These are phyloP conservation scores for Myriosclerotinia curreyana DNA, from an alignment of 2,329 filamentous ascomycete species.

Conservation along the genomic window DNA sequence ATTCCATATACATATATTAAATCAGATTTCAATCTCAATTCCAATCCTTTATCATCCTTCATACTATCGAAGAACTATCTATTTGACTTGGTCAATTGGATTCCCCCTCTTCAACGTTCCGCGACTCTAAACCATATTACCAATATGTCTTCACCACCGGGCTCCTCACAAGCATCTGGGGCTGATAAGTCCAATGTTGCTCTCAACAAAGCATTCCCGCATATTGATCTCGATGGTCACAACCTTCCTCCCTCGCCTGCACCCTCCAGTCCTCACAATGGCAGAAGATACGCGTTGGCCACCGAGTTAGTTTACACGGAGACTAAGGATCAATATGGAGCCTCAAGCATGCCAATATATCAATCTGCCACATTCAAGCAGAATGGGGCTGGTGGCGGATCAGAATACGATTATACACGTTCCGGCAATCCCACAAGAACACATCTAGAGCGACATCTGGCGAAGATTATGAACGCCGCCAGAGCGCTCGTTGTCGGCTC, in stretches of 20 bases:
- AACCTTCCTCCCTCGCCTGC: slow-evolving; percentile 87
- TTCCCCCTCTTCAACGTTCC: slow-evolving; percentile 7
- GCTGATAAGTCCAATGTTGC: slow-evolving; percentile 32
- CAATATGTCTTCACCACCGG: slow-evolving; percentile 40
- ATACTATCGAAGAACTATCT: neutral
- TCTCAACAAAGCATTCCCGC: slow-evolving; percentile 38
- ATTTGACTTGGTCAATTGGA: slow-evolving; percentile 8
- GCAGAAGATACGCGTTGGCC: slow-evolving; percentile 85
- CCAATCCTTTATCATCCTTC: neutral
- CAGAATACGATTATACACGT: slow-evolving; percentile 97
- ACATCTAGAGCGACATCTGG: slow-evolving; percentile 91
- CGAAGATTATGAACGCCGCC: slow-evolving; percentile 97
- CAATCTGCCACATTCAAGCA: slow-evolving; percentile 99
- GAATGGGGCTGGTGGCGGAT: slow-evolving; percentile 69
- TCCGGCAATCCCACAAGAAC: slow-evolving; percentile 96
- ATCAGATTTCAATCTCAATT: neutral
- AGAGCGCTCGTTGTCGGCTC: slow-evolving; percentile 91
- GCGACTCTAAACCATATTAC: neutral
- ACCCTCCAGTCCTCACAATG: slow-evolving; percentile 83
- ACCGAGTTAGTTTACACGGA: slow-evolving; percentile 98
- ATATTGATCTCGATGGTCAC: slow-evolving; percentile 78
- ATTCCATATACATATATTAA: neutral
- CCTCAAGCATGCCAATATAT: slow-evolving; percentile 95
- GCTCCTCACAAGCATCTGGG: slow-evolving; percentile 26
- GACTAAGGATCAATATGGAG: slow-evolving; percentile 92